phyloP scores from a whole-genome alignment of 2,329 filamentous ascomycete species.

The Nemania bipapillata region DNA sequence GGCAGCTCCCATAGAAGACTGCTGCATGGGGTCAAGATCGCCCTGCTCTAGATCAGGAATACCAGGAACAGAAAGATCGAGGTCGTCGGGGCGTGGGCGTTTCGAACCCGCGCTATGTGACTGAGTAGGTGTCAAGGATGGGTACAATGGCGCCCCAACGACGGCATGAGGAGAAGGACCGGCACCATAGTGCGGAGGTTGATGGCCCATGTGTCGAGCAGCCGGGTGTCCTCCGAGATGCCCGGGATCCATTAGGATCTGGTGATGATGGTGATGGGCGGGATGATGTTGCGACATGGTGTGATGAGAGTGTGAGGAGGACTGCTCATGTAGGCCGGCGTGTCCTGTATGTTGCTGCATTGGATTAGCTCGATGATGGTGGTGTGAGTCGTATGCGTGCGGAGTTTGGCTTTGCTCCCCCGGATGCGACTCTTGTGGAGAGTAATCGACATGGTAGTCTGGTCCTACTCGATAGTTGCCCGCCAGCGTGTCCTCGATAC shows the following conservation, averaged over 20 bases:
- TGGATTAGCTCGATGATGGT: constrained; percentile 60
- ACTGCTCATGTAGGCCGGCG: constrained; percentile 60
- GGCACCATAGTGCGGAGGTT: constrained; percentile 65
- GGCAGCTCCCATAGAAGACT: constrained; percentile 62
- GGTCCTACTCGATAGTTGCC: constrained; percentile 76
- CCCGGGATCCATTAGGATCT: constrained; percentile 66
- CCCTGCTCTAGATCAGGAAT: constrained; percentile 65
- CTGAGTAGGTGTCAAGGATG: constrained; percentile 58
- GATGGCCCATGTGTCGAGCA: constrained; percentile 61
- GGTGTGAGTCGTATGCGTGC: constrained; percentile 68
- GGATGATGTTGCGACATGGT: constrained; percentile 60
- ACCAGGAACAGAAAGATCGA: constrained; percentile 65
- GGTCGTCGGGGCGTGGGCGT: constrained; percentile 67
- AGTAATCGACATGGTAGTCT: constrained; percentile 80
- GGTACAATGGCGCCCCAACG: constrained; percentile 62
- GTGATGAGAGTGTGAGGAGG: constrained; percentile 54
- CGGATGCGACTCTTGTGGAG: constrained; percentile 73
- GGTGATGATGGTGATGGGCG: constrained; percentile 63
- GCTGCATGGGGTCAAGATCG: constrained; percentile 67
- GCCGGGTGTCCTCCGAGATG: constrained; percentile 64
- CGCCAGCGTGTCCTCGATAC: constrained; percentile 76
- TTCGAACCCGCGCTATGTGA: constrained; percentile 58
- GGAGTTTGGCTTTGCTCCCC: constrained; percentile 72
- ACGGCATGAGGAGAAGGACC: constrained; percentile 60
- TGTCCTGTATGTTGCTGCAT: constrained; percentile 63